These are phyloP conservation scores for Lonicera japonica DNA, from an alignment of 129 eudicot species.

Conservation along the genomic window DNA sequence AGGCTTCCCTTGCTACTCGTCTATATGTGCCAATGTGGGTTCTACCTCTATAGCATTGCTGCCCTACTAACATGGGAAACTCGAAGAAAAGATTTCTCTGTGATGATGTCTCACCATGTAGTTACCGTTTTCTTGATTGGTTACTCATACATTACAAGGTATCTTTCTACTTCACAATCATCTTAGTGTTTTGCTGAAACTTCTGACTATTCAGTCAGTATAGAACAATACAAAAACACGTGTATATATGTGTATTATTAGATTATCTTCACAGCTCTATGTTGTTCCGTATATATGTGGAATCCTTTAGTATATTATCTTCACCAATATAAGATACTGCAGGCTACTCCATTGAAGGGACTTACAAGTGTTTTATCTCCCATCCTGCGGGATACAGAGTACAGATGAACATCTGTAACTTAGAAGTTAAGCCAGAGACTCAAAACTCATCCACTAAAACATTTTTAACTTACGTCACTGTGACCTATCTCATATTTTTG, in stretches of 20 bases:
- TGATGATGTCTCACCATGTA: conserved; percentile 94
- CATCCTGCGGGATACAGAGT: too few species aligned
- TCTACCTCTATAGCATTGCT: conserved; percentile 80
- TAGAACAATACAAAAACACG: background rate
- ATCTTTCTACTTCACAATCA: conserved; percentile 6
- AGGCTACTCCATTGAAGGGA: too few species aligned
- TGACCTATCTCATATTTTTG: background rate
- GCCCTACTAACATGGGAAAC: conserved; percentile 94
- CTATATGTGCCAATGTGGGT: conserved; percentile 94
- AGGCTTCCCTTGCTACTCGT: conserved; percentile 66
- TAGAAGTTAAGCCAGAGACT: too few species aligned
- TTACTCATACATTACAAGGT: conserved; percentile 74
- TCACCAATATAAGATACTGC: too few species aligned
- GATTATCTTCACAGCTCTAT: too few species aligned
- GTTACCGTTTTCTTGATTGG: conserved; percentile 71
- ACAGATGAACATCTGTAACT: too few species aligned
- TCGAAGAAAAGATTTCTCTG: conserved; percentile 86
- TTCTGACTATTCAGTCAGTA: background rate
- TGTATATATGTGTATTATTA: too few species aligned
- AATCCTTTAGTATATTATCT: too few species aligned
- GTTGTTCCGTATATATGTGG: too few species aligned
- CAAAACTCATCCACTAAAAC: background rate
- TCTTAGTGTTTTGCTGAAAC: background rate
- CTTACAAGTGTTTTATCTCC: too few species aligned
- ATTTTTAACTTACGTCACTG: background rate